Evolutionary conservation across 1,139 yeast genomes (phyloP), one percentile per base, ranked within the genome.

Genomic region (Saccharomyces hybrid): DNA sequence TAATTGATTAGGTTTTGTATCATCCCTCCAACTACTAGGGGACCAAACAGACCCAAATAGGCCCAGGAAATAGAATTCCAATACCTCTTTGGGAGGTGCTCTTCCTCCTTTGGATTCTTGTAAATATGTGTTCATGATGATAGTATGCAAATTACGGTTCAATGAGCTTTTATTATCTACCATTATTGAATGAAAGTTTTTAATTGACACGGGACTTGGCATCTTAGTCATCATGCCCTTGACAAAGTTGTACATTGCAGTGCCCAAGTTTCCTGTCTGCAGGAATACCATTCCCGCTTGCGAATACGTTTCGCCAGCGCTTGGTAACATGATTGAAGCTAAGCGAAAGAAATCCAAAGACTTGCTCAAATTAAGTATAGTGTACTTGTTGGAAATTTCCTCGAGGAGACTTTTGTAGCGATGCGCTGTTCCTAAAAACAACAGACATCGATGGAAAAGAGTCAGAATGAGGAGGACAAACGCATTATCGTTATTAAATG

Each of bases 281-380:
- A 73, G 70, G 58, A 78, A 76, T 23, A 84, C 76, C 71, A 83
- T 78, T 5, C 88, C 89, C 52, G 81, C 76, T 61, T 83, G 87
- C 44, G 66, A 58, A 61, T 81, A 81, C 1, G 88, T 83, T 60
- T 83, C 89, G 55, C 85, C 85, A 55, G 82, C 73, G 0, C 87
- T 80, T 1, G 90, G 91, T 44, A 84, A 68, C 26, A 84, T 69
- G 44, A 78, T 62, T 31, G 82, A 77, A 28, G 88, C 82, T 47
- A 73, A 65, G 53, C 78, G 75, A 59, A 82, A 81, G 60, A 75
- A 77, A 57, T 76, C 75, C 23, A 80, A 66, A 0, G 87, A 73
- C 68, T 65, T 76, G 65, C 68, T 71, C 63, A 68, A 75, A 62
- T 62, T 75, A 57, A 70, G 75, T 52, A 63, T 70, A 54, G 65